Evolutionary conservation across 2,329 filamentous ascomycete genomes (phyloP).

Genomic region (Microdochium paspali): DNA sequence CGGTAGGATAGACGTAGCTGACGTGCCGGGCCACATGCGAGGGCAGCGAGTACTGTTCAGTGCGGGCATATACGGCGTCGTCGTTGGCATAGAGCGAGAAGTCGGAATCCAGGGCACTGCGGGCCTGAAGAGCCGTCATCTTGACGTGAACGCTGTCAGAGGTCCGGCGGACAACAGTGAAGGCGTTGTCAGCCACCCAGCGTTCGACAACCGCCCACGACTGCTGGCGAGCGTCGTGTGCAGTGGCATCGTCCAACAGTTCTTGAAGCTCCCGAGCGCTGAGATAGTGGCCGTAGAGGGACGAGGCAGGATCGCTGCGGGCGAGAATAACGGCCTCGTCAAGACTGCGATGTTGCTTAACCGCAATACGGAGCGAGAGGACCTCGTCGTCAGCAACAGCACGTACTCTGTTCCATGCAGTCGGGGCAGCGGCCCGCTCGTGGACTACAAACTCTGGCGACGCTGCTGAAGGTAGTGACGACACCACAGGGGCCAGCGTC

Average conservation of each 20-base stretch:
- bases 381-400: not conserved
- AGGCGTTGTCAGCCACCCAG: not conserved
- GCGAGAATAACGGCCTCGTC: not conserved
- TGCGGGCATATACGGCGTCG: not conserved
- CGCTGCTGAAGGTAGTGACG: not conserved
- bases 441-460: not conserved
- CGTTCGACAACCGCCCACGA: not conserved
- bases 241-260: not conserved
- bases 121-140: not conserved
- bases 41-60: not conserved
- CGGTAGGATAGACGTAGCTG: not conserved
- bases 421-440: not conserved
- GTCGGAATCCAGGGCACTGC: not conserved
- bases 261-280: not conserved
- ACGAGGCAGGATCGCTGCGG: not conserved
- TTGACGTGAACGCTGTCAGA: not conserved
- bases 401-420: not conserved
- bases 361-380: not conserved
- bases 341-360: not conserved
- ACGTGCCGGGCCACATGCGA: not conserved
- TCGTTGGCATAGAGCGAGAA: not conserved
- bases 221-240: not conserved
- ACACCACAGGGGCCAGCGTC: not conserved
- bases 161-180: not conserved
- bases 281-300: not conserved